Evolutionary conservation across 2,329 filamentous ascomycete species (phyloP).

Genomic region (Colletotrichum sidae): DNA sequence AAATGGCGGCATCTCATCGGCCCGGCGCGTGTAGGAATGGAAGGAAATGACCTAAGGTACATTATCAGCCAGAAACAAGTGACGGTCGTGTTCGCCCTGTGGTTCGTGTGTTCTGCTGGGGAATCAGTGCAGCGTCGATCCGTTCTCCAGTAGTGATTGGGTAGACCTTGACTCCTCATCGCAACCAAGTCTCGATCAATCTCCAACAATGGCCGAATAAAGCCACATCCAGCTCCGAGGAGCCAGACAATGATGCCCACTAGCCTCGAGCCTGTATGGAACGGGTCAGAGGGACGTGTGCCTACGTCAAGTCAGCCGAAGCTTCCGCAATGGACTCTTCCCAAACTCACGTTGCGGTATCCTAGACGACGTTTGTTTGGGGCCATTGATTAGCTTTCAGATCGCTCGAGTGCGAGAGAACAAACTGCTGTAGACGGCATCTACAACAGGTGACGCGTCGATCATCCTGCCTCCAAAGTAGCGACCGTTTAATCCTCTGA

Average conservation of each 20-base stretch:
- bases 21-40: slow-evolving; percentile 30
- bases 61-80: slow-evolving; percentile 37
- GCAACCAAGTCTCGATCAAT: slow-evolving; percentile 13
- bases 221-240: neutral
- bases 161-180: slow-evolving; percentile 27
- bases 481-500: slow-evolving; percentile 96
- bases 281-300: neutral
- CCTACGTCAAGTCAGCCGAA: slow-evolving; percentile 13
- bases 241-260: neutral
- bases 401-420: slow-evolving; percentile 89
- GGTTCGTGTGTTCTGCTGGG: slow-evolving; percentile 32
- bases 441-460: slow-evolving; percentile 94
- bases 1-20: slow-evolving; percentile 22
- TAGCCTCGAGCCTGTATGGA: neutral
- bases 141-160: slow-evolving; percentile 28
- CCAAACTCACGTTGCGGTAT: slow-evolving; percentile 41
- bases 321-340: neutral
- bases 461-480: slow-evolving; percentile 95
- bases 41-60: slow-evolving; percentile 39
- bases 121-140: slow-evolving; percentile 34
- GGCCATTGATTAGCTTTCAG: slow-evolving; percentile 70
- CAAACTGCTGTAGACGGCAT: slow-evolving; percentile 64
- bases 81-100: slow-evolving; percentile 22
- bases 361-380: slow-evolving; percentile 60
- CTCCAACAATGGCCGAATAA: neutral